These are phyloP conservation scores for Amanita polypyramis DNA, from an alignment of 768 basidiomycete species.

Conservation along the genomic window DNA sequence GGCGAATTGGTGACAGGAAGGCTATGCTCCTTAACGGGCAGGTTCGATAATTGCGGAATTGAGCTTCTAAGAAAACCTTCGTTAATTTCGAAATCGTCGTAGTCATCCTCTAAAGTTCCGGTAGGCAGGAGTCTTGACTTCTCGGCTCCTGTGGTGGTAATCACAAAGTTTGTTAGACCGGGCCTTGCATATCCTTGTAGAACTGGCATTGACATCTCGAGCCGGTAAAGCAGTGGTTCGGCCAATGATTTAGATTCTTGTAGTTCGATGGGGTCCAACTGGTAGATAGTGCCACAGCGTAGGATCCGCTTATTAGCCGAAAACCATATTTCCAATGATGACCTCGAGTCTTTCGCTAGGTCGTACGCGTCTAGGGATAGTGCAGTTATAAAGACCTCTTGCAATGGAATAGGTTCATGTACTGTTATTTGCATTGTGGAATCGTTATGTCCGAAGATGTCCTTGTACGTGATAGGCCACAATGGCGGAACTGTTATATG, in stretches of 20 bases:
- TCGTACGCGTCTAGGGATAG: conserved; percentile 38
- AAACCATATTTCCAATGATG: conserved; percentile 33
- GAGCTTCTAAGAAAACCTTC: conserved; percentile 60
- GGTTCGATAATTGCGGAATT: conserved; percentile 19
- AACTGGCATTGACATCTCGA: conserved; percentile 61
- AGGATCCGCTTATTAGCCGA: conserved; percentile 33
- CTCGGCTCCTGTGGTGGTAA: conserved; percentile 20
- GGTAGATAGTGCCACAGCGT: conserved; percentile 31
- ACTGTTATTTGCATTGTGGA: neutral
- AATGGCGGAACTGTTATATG: conserved; percentile 23
- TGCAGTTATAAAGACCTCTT: conserved; percentile 42
- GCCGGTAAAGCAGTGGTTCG: conserved; percentile 23
- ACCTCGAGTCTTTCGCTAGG: conserved; percentile 23
- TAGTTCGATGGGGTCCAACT: conserved; percentile 19
- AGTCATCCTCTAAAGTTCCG: conserved; percentile 13
- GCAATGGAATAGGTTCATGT: conserved; percentile 25
- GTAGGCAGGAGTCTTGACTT: conserved; percentile 11
- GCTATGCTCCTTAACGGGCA: conserved; percentile 7
- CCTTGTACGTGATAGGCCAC: conserved; percentile 22
- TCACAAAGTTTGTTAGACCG: conserved; percentile 41
- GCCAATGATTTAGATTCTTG: conserved; percentile 15
- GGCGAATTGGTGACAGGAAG: conserved; percentile 15
- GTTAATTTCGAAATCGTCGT: conserved; percentile 55
- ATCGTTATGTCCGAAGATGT: conserved; percentile 17
- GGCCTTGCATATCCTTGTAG: conserved; percentile 52